Evolutionary conservation across 2,329 filamentous ascomycete species (phyloP), one percentile per base, ranked within the genome.

Genomic region (Stemphylium lycopersici): DNA sequence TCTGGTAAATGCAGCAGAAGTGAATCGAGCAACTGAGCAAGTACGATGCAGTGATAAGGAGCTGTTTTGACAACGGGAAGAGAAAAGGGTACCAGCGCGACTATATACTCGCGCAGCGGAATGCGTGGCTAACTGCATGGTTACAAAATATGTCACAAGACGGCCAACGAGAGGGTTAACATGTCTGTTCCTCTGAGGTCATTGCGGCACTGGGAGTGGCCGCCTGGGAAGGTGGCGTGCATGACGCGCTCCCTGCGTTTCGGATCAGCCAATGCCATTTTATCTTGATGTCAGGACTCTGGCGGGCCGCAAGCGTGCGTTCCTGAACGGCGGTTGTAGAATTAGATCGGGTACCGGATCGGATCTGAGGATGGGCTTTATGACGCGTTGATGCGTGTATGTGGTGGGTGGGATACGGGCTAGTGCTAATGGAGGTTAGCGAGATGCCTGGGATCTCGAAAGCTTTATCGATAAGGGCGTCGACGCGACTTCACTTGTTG

Each of bases 281-380:
- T 56, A 33, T 59, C 58, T 61, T 71, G 66, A 72, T 70, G 68
- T 71, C 67, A 70, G 57, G 42, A 59, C 41, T 55, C 39, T 37
- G 48, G 49, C 39, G 32, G 37, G 48, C 52, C 20, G 37, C 8
- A 46, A 24, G 39, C 40, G 38, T 57, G 39, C 38, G 38, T 57
- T 39, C 32, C 52, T 51, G 24, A 15, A 16, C 22, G 20, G 4
- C 3, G 22, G 47, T 11, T 56, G 53, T 59, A 57, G 54, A 62
- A 48, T 41, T 41, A 18, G 52, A 55, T 54, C 45, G 51, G 20
- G 39, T 22, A 39, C 31, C 22, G 46, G 50, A 58, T 38, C 44
- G 46, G 24, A 40, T 48, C 16, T 45, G 58, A 57, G 46, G 53
- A 52, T 58, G 52, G 40, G 24, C 10, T 10, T 26, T 16, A 67